A percentile compares a stretch with the other conserved stretches of the same genome.
Evolutionary conservation across 2,329 filamentous ascomycete genomes (phyloP).

Genomic region (Ampelomyces quisqualis): DNA sequence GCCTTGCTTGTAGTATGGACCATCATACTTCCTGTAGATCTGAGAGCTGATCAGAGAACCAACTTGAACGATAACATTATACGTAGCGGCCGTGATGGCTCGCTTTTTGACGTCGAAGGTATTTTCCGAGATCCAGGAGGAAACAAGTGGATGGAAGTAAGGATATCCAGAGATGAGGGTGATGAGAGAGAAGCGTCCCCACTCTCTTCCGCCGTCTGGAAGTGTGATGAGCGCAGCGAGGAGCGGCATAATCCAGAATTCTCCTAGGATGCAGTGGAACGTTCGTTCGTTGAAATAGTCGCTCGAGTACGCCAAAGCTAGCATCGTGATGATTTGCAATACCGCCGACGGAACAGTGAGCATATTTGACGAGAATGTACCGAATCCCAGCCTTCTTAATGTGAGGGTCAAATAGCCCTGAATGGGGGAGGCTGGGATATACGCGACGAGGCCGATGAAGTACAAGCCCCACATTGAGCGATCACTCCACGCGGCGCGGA

Average conservation of each 20-base stretch:
- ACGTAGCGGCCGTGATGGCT: conserved; percentile 63
- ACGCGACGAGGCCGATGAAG: conserved; percentile 48
- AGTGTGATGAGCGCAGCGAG: conserved; percentile 43
- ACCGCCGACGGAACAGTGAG: conserved; percentile 48
- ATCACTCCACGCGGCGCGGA: conserved; percentile 54
- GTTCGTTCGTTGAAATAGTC: conserved; percentile 56
- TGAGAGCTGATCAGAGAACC: conserved; percentile 43
- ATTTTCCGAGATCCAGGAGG: conserved; percentile 63
- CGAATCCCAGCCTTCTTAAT: conserved; percentile 44
- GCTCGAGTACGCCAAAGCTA: conserved; percentile 47
- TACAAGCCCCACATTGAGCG: conserved; percentile 60
- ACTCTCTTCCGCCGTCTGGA: conserved; percentile 38
- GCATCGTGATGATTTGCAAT: conserved; percentile 53
- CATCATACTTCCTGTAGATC: conserved; percentile 57
- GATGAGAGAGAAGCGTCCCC: conserved; percentile 44
- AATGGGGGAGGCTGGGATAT: conserved; percentile 41
- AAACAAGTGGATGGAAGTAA: conserved; percentile 58
- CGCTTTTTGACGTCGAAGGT: conserved; percentile 62
- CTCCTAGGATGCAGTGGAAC: conserved; percentile 48
- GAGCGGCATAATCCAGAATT: conserved; percentile 47
- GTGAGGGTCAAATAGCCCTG: conserved; percentile 45
- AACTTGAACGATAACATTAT: conserved; percentile 55
- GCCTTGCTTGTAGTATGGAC: conserved; percentile 55
- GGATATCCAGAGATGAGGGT: conserved; percentile 45
- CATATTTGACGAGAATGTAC: conserved; percentile 48